Evolutionary conservation across 192 early-diverging fungal species (phyloP).

Genomic region (Coemansia sp.): DNA sequence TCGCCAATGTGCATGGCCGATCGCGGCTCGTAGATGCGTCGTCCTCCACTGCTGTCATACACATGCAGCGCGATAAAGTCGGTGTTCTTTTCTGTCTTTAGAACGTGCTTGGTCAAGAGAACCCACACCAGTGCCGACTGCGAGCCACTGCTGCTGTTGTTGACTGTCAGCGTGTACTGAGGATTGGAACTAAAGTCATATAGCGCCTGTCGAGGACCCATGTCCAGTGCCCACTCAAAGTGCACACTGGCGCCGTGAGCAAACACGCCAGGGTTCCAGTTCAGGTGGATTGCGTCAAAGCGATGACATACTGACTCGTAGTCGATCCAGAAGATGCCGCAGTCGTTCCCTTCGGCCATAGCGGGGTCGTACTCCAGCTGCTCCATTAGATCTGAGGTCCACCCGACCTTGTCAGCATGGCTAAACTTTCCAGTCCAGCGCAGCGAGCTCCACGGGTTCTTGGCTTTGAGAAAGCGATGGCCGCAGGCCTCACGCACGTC

Average conservation of each 20-base stretch:
- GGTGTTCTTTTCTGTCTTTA: constrained; percentile 75
- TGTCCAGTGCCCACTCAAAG: constrained; percentile 42
- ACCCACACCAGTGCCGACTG: constrained; percentile 67
- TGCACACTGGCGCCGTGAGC: constrained; percentile 66
- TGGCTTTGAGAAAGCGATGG: constrained; percentile 73
- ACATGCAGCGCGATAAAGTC: constrained; percentile 90
- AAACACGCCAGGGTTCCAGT: constrained; percentile 85
- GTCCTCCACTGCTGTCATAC: constrained; percentile 67
- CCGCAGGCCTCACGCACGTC: constrained; percentile 64
- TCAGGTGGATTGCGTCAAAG: constrained; percentile 88
- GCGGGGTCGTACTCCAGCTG: constrained; percentile 72
- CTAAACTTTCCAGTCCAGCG: constrained; percentile 81
- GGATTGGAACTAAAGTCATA: constrained; percentile 75
- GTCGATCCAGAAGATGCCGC: constrained; percentile 88
- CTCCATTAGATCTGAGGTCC: constrained; percentile 69
- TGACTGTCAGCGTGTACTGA: constrained; percentile 71
- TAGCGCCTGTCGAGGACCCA: constrained; percentile 54
- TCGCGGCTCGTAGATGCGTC: constrained; percentile 67
- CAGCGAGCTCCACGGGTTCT: constrained; percentile 92
- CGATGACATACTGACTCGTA: constrained; percentile 73
- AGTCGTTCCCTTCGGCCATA: constrained; percentile 65
- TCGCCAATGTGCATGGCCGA: constrained; percentile 67
- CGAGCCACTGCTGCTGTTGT: constrained; percentile 36
- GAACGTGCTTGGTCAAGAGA: constrained; percentile 81
- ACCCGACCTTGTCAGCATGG: constrained; percentile 60